phyloP scores from a whole-genome alignment of 805 yeast species.

The Starmerella apicola region DNA sequence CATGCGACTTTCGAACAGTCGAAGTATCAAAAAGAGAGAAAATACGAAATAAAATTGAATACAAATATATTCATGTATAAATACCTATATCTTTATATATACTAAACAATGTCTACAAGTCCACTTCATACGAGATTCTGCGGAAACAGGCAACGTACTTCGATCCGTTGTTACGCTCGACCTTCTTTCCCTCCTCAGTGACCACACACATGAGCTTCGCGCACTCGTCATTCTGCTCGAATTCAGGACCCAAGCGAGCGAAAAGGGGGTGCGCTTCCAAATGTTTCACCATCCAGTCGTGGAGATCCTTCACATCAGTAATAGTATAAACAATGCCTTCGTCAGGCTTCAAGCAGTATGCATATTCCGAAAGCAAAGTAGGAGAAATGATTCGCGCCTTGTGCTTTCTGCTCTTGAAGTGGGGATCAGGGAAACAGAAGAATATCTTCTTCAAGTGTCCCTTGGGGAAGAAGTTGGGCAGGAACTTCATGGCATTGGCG shows the following conservation, averaged over 20 bases:
- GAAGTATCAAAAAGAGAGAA: no score
- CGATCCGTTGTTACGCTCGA: slow-evolving; percentile 73
- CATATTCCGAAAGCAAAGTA: slow-evolving; percentile 82
- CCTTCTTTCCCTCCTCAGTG: slow-evolving; percentile 98
- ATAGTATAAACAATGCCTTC: slow-evolving; percentile 88
- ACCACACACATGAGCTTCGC: slow-evolving; percentile 77
- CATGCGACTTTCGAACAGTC: no score
- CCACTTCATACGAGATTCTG: slow-evolving; percentile 11
- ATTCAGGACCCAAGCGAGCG: slow-evolving; percentile 61
- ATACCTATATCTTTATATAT: no score
- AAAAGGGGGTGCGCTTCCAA: slow-evolving; percentile 83
- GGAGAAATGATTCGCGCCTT: slow-evolving; percentile 91
- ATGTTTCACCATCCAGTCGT: slow-evolving; percentile 92
- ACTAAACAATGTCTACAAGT: no score
- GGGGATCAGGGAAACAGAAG: slow-evolving; percentile 99
- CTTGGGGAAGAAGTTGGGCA: slow-evolving; percentile 82
- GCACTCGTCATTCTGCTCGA: slow-evolving; percentile 72
- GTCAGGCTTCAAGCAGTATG: slow-evolving; percentile 73
- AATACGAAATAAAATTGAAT: no score
- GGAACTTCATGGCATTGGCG: slow-evolving; percentile 94
- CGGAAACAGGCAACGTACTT: slow-evolving; percentile 78
- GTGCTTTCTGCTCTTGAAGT: slow-evolving; percentile 92
- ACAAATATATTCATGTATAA: no score
- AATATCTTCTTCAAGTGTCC: slow-evolving; percentile 81
- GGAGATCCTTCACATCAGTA: slow-evolving; percentile 88